phyloP scores from a whole-genome alignment of 495 filamentous ascomycete genomes.

The Xylaria grammica region DNA sequence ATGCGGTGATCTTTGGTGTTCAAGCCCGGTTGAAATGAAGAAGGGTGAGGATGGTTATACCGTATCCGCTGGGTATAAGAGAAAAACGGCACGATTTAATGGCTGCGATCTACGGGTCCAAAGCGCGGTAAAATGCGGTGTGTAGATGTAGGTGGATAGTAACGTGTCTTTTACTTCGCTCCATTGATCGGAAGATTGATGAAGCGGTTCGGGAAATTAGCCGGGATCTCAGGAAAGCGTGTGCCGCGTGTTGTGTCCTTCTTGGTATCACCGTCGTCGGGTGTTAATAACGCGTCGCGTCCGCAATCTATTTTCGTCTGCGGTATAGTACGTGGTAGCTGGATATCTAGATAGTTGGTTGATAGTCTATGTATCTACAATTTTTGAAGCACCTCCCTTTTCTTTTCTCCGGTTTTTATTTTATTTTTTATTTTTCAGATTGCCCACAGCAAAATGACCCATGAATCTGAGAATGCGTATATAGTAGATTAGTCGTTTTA shows the following conservation, averaged over 20 bases:
- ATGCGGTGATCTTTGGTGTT: background rate
- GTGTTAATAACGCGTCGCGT: background rate
- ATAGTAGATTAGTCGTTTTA: no score
- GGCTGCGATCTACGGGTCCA: slow-evolving; percentile 1
- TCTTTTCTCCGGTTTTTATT: no score
- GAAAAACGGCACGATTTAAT: background rate
- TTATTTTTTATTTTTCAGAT: no score
- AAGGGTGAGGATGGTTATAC: background rate
- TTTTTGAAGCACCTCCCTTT: no score
- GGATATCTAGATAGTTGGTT: no score
- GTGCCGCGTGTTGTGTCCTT: background rate
- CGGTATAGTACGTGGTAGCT: no score
- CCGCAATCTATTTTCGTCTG: background rate
- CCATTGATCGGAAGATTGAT: background rate
- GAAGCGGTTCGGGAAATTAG: slow-evolving; percentile 9
- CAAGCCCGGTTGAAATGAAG: background rate
- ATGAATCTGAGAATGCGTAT: no score
- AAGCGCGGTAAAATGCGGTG: slow-evolving; percentile 10
- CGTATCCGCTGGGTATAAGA: background rate
- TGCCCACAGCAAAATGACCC: no score
- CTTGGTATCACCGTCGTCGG: background rate
- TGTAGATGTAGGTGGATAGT: background rate
- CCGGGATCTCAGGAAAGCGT: slow-evolving; percentile 2
- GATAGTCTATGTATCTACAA: no score
- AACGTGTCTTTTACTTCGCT: background rate